Evolutionary conservation across 2,329 filamentous ascomycete genomes (phyloP), one percentile per base, ranked within the genome.

Genomic region (Sphaerulina vaccinii): DNA sequence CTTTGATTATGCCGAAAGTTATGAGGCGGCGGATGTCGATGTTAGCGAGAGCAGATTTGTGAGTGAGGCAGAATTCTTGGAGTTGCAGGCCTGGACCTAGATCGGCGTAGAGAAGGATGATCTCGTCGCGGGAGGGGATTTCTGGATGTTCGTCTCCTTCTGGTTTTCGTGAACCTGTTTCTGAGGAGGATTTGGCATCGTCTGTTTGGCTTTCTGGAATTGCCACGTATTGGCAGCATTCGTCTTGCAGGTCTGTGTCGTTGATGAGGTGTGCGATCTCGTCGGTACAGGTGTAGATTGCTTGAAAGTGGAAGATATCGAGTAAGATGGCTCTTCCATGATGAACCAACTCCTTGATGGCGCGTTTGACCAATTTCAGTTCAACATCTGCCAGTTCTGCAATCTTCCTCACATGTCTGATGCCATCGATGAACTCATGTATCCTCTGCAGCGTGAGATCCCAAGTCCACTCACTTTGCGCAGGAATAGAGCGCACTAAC

Each of bases 1-100:
- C 91, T 72, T 97, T 97, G 69, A 97, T 95, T 53, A 96, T 81
- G 51, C 92, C 93, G 65, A 97, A 99, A 53, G 95, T 95, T 57
- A 97, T 89, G 57, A 99, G 85, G 22, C 93, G 85, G 10, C 93
- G 83, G 49, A 96, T 83, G 68, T 99, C 93, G 51, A 99, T 84
- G 64, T 86, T 85, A 10, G 80, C 76, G 7, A 96, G 78, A 33
- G 87, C 74, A 35, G 86, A 81, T 59, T 84, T 80, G 69, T 95
- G 87, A 24, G 85, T 77, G 52, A 87, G 79, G 60, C 93, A 84
- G 89, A 90, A 97, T 68, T 92, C 88, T 65, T 87, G 87, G 10
- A 97, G 79, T n/a, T 84, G 88, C 45, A 89, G 83, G 32, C 90
- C 90, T 40, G 90, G 88, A 50, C 84, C 83, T 52, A 99, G 84